A percentile compares a stretch with the other conserved stretches of the same genome.
Conservation (phyloP, 768 basidiomycete genomes). For the Hericium erinaceus region DNA sequence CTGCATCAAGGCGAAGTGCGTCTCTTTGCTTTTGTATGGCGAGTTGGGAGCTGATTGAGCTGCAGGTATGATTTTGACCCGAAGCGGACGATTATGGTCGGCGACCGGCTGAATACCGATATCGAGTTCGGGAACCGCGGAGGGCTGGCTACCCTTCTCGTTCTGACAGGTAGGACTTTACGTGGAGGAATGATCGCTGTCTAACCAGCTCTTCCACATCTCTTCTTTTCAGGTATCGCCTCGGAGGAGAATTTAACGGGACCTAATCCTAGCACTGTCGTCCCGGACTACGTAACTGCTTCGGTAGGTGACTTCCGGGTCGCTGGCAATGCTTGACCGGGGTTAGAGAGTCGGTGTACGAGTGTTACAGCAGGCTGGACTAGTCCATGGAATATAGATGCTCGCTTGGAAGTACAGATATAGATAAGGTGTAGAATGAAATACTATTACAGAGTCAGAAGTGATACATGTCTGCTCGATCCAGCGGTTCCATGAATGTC, state of each 20-base stretch:
- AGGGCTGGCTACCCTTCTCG: constrained; percentile 80
- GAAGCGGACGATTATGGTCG: constrained; percentile 84
- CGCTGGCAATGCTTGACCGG: background rate
- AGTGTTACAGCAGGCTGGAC: too few relatives aligned
- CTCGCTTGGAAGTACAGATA: too few relatives aligned
- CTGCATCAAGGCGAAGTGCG: constrained; percentile 74
- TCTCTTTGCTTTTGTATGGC: background rate
- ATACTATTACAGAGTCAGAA: too few relatives aligned
- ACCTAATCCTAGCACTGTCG: constrained; percentile 54
- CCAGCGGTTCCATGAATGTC: too few relatives aligned
- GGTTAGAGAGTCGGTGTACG: too few relatives aligned
- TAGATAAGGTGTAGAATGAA: too few relatives aligned
- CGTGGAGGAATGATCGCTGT: background rate
- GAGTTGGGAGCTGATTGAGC: background rate
- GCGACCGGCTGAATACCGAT: constrained; percentile 92
- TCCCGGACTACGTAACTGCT: constrained; percentile 74
- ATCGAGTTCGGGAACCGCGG: constrained; percentile 88
- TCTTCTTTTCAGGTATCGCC: constrained; percentile 56
- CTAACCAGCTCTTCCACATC: background rate
- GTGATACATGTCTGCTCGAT: too few relatives aligned
- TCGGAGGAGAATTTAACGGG: constrained; percentile 64
- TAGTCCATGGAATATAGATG: too few relatives aligned
- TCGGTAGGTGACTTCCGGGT: constrained; percentile 73
- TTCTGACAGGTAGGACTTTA: constrained; percentile 68
- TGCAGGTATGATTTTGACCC: constrained; percentile 81